Evolutionary conservation across 208 protist species (phyloP), one percentile per base, ranked within the genome.

Genomic region (Leishmania tarentolae): DNA sequence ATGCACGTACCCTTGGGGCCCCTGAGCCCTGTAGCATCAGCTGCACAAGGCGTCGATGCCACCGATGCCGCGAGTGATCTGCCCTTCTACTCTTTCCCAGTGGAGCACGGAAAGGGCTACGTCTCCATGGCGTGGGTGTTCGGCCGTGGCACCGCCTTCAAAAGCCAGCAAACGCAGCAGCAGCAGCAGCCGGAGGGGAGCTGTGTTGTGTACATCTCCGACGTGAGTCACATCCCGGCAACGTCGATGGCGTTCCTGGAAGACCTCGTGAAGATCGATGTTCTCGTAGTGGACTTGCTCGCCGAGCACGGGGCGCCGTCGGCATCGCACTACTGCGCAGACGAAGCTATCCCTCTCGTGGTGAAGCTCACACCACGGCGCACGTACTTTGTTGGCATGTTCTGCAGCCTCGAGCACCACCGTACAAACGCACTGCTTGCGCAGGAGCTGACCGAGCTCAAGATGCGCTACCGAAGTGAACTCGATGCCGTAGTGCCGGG

Each of bases 181-280:
- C 9, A 52, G 37, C 71, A 40, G 77, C 19, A 63, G 46, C 63
- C 40, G n/a, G 15, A 31, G 74, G 52, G 84, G 31, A 93, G 80
- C 69, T 95, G 94, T 75, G 91, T 94, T 3, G 94, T 92, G 66
- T 97, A 97, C 86, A 90, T 97, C 70, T 97, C 94, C 21, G 94
- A 97, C 80, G 87, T 96, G 19, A 95, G 90, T 72, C 72, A 76
- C 17, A 83, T 95, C 46, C 89, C 90, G 0, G 71, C 53, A 21
- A 59, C 53, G 17, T 87, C 91, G 7, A 88, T 95, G 89, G 53
- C 73, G 9, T 97, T 97, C 76, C 83, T 96, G 50, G 69, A 85
- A 9, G 88, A 93, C 81, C 83, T 96, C 40, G 88, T 93, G 46
- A 95, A 94, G 81, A 94, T 96, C 72, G 93, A 98, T 72, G 85